Percentiles rank a stretch among this genome's conserved stretches.
These are phyloP conservation scores for Colletotrichum sp. DNA, from an alignment of 2,329 filamentous ascomycete genomes.

Conservation along the genomic window DNA sequence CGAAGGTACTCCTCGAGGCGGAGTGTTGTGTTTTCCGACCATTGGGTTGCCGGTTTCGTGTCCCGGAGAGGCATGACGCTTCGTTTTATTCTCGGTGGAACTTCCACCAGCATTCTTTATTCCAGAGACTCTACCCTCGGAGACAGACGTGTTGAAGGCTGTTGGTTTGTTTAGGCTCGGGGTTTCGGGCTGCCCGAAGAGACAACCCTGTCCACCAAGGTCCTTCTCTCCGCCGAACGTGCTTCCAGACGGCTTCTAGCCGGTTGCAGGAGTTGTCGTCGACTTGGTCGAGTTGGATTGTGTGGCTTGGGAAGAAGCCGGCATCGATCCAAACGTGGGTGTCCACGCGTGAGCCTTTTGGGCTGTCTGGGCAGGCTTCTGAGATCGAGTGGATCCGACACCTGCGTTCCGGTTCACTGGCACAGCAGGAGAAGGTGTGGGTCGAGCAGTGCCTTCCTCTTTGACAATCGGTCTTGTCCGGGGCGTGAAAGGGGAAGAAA, in stretches of 20 bases:
- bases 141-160: neutral
- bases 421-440: neutral
- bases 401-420: neutral
- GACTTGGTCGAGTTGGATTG: neutral
- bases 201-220: neutral
- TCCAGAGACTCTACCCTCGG: neutral
- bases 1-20: neutral
- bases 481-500: neutral
- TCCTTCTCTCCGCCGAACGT: neutral
- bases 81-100: neutral
- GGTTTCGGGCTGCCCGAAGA: neutral
- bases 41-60: neutral
- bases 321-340: neutral
- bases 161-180: neutral
- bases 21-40: neutral
- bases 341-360: neutral
- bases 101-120: neutral
- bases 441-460: neutral
- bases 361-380: neutral
- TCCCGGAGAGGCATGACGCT: neutral
- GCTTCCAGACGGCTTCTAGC: neutral
- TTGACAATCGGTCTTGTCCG: neutral
- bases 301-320: neutral
- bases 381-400: fast-evolving
- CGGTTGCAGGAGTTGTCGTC: neutral